phyloP scores from a whole-genome alignment of 441 rosid species.

The Melastoma candidum region DNA sequence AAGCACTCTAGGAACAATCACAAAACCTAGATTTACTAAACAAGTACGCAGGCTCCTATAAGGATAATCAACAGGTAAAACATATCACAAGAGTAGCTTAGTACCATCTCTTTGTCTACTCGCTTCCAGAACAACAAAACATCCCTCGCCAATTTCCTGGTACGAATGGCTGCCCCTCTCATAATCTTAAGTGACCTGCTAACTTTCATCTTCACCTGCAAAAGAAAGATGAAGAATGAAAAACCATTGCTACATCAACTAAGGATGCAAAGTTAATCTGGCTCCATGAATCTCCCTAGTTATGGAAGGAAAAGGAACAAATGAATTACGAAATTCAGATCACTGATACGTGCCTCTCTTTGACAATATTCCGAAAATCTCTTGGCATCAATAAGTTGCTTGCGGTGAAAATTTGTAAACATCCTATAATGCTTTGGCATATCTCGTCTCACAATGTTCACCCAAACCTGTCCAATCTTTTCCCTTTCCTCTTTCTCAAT shows the following conservation, averaged over 20 bases:
- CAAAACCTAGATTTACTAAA: no score
- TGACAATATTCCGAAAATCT: slow-evolving; percentile 90
- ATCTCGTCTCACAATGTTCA: slow-evolving; percentile 77
- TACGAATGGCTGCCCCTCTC: slow-evolving; percentile 87
- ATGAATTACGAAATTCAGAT: slow-evolving; percentile 8
- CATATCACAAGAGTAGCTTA: slow-evolving; percentile 15
- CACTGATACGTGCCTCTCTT: slow-evolving; percentile 54
- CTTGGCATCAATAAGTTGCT: slow-evolving; percentile 85
- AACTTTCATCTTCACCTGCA: slow-evolving; percentile 80
- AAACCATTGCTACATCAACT: slow-evolving; percentile 2
- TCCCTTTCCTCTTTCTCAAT: slow-evolving; percentile 93
- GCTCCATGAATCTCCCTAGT: no score
- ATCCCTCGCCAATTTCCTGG: slow-evolving; percentile 95
- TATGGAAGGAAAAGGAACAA: no score
- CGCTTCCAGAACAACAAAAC: slow-evolving; percentile 96
- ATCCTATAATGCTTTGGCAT: slow-evolving; percentile 70
- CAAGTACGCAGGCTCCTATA: no score
- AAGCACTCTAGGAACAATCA: no score
- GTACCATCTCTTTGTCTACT: slow-evolving; percentile 96
- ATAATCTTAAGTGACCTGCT: slow-evolving; percentile 79
- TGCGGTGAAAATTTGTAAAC: slow-evolving; percentile 68
- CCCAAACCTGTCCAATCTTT: slow-evolving; percentile 83
- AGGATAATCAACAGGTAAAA: neutral
- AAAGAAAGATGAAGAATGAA: slow-evolving; percentile 19
- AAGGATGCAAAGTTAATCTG: no score